Evolutionary conservation across 2,329 filamentous ascomycete genomes (phyloP).

Genomic region (Diaporthe citri): DNA sequence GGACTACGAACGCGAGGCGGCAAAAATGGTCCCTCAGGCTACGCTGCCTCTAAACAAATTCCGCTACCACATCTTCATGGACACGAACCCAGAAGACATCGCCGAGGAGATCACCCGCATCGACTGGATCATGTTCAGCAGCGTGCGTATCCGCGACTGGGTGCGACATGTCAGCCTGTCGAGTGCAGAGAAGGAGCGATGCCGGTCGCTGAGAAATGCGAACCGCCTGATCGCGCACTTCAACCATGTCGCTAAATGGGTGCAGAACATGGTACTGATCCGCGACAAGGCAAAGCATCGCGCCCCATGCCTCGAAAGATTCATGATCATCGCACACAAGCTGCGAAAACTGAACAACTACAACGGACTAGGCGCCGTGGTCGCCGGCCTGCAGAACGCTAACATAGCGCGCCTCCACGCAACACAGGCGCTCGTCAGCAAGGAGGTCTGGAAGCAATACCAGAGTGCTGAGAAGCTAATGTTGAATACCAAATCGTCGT

Average conservation of each 20-base stretch:
- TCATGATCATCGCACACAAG: slow-evolving; percentile 90
- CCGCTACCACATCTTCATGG: slow-evolving; percentile 93
- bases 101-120: slow-evolving; percentile 94
- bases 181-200: slow-evolving; percentile 77
- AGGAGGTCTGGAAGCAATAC: slow-evolving; percentile 83
- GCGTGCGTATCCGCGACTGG: slow-evolving; percentile 91
- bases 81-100: slow-evolving; percentile 84
- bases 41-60: slow-evolving; percentile 82
- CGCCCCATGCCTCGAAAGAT: slow-evolving; percentile 91
- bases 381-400: slow-evolving; percentile 91
- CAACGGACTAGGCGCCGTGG: slow-evolving; percentile 92
- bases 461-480: slow-evolving; percentile 91
- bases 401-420: slow-evolving; percentile 86
- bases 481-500: slow-evolving; percentile 92
- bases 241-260: slow-evolving; percentile 87
- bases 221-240: slow-evolving; percentile 96
- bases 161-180: slow-evolving; percentile 90
- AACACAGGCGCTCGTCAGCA: slow-evolving; percentile 81
- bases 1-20: slow-evolving; percentile 83
- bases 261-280: slow-evolving; percentile 85
- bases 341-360: slow-evolving; percentile 96
- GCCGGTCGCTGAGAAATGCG: slow-evolving; percentile 84
- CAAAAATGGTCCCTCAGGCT: slow-evolving; percentile 76
- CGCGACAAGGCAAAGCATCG: slow-evolving; percentile 97
- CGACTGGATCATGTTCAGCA: slow-evolving; percentile 98